A percentile compares a stretch with the other conserved stretches of the same genome.
Evolutionary conservation across 805 yeast genomes (phyloP).

Genomic region (Torulaspora indica): DNA sequence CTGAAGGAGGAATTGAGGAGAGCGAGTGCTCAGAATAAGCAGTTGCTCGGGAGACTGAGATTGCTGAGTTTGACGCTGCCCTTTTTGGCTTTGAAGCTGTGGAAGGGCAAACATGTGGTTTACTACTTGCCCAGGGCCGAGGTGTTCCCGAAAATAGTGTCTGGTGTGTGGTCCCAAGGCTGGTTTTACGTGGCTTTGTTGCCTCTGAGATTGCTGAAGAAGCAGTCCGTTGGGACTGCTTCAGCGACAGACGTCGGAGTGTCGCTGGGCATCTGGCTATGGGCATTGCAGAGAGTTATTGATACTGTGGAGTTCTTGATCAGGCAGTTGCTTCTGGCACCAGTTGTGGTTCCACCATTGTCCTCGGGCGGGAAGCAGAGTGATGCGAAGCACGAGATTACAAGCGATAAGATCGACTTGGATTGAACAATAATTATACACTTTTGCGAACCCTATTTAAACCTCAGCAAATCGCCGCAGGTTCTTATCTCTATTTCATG

Average conservation of each 20-base stretch:
- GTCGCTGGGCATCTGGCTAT: conserved; percentile 36
- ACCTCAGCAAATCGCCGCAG: conserved; percentile 25
- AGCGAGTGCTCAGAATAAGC: conserved; percentile 10
- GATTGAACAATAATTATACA: conserved; percentile 11
- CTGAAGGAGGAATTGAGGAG: conserved; percentile 39
- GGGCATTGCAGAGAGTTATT: conserved; percentile 33
- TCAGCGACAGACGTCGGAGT: conserved; percentile 24
- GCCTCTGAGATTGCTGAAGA: conserved; percentile 24
- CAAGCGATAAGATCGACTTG: conserved; percentile 13
- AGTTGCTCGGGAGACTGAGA: conserved; percentile 20
- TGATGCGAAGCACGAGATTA: conserved; percentile 9
- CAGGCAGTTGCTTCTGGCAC: conserved; percentile 18
- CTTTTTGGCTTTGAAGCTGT: conserved; percentile 30
- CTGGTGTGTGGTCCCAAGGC: conserved; percentile 34
- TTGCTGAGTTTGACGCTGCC: conserved; percentile 33
- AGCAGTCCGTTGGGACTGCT: conserved; percentile 6
- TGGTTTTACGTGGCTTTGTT: conserved; percentile 28
- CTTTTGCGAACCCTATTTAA: conserved; percentile 12
- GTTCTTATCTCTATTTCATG: conserved; percentile 20
- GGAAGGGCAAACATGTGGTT: conserved; percentile 34
- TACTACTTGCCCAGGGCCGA: conserved; percentile 27
- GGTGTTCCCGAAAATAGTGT: conserved; percentile 31
- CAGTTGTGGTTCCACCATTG: conserved; percentile 14
- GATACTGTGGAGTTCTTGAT: conserved; percentile 29
- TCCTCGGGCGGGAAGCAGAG: not conserved